phyloP scores from a whole-genome alignment of 345 rosid genomes.

The Populus ilicifolia region DNA sequence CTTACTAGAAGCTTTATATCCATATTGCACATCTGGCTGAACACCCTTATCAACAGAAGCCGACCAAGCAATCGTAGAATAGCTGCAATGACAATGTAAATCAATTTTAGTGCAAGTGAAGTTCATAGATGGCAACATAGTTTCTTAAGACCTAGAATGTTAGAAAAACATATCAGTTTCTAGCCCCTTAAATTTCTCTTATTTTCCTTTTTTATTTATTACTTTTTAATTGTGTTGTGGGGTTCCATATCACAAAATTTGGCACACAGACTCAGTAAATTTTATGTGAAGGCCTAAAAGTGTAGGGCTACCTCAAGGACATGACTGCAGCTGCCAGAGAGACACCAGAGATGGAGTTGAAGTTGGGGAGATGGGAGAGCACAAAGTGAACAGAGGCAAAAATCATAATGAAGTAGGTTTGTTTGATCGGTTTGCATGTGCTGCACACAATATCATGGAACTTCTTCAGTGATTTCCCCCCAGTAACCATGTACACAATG shows the following conservation, averaged over 20 bases:
- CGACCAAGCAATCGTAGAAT: slow-evolving; percentile 33
- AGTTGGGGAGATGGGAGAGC: slow-evolving; percentile 33
- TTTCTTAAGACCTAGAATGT: too few species aligned
- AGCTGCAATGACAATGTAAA: slow-evolving; percentile 5
- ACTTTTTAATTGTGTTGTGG: too few species aligned
- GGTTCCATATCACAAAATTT: too few species aligned
- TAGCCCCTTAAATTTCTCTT: too few species aligned
- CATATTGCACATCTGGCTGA: slow-evolving; percentile 26
- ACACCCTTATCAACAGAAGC: slow-evolving; percentile 29
- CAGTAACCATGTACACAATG: slow-evolving; percentile 35
- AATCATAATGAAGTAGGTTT: slow-evolving; percentile 30
- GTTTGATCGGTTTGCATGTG: slow-evolving; percentile 18
- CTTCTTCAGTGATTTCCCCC: slow-evolving; percentile 29
- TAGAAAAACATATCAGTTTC: too few species aligned
- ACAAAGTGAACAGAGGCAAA: slow-evolving; percentile 32
- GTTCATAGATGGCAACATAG: too few species aligned
- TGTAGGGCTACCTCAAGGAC: slow-evolving; percentile 23
- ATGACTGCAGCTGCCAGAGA: slow-evolving; percentile 35
- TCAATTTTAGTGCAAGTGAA: not conserved
- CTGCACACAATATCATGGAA: slow-evolving; percentile 23
- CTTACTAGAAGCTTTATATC: slow-evolving; percentile 15
- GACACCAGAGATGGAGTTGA: slow-evolving; percentile 36
- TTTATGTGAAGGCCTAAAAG: not conserved
- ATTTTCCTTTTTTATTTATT: too few species aligned
- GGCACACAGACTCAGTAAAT: too few species aligned